A percentile compares a stretch with the other conserved stretches of the same genome.
Conservation (phyloP, 257 asterid species). For the Solanum raphanifolium region DNA sequence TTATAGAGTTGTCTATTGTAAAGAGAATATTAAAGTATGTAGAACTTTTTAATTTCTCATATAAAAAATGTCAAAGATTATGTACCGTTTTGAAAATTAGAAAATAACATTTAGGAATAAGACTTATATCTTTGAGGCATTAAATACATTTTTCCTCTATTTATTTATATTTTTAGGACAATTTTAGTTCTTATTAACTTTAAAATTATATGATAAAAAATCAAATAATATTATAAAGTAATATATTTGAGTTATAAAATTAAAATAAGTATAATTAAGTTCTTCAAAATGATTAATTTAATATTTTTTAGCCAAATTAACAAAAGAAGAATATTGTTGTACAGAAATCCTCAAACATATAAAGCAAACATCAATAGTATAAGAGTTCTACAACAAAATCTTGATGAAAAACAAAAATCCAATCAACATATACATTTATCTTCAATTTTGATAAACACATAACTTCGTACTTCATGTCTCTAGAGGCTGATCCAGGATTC, state of each 20-base stretch:
- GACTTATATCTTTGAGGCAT: not conserved
- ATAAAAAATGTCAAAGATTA: too few relatives aligned
- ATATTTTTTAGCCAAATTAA: too few relatives aligned
- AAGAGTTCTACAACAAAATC: too few relatives aligned
- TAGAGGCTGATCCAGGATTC: too few relatives aligned
- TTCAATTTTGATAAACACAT: too few relatives aligned
- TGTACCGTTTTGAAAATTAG: too few relatives aligned
- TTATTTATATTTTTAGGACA: not conserved
- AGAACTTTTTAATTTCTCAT: too few relatives aligned
- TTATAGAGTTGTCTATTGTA: not conserved
- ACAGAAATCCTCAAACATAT: not conserved
- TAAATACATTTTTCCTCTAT: not conserved
- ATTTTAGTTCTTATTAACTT: too few relatives aligned
- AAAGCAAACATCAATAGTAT: not conserved
- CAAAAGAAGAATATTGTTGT: too few relatives aligned
- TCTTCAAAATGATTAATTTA: not conserved
- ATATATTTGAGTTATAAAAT: not conserved
- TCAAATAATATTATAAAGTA: not conserved
- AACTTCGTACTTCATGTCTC: not conserved
- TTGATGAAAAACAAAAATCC: not conserved
- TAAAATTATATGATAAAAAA: not conserved
- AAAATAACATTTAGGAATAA: not conserved
- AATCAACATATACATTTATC: too few relatives aligned
- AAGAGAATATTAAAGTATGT: not conserved
- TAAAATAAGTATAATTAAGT: not conserved